phyloP scores from a whole-genome alignment of 257 asterid species.

The Ehretia macrophylla region DNA sequence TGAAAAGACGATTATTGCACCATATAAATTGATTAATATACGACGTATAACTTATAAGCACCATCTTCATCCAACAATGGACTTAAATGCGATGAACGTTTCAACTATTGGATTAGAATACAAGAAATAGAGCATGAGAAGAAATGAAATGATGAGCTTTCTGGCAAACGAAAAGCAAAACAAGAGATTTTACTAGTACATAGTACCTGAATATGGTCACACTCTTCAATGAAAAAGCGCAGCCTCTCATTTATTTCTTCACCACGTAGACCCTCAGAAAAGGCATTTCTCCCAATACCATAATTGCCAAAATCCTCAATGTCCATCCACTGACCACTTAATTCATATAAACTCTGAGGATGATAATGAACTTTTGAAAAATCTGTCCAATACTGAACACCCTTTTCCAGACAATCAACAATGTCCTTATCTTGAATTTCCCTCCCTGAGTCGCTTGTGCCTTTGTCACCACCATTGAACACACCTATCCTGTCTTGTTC shows the following conservation, averaged over 20 bases:
- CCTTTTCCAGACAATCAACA: conserved; percentile 67
- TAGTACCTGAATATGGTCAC: conserved; percentile 88
- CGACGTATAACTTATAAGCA: too few relatives aligned
- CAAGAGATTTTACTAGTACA: conserved; percentile 2
- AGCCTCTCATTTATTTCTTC: conserved; percentile 87
- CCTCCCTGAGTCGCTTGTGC: conserved; percentile 24
- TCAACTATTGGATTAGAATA: not conserved
- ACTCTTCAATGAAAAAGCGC: conserved; percentile 90
- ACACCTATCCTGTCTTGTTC: conserved; percentile 30
- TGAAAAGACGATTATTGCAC: not conserved
- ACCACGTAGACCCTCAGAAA: conserved; percentile 43
- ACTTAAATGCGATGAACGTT: too few relatives aligned
- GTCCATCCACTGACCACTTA: conserved; percentile 68
- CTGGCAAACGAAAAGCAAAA: conserved; percentile 7
- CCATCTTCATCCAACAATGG: too few relatives aligned
- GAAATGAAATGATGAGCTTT: not conserved
- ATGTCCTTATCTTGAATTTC: conserved; percentile 74
- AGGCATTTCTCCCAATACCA: conserved; percentile 77
- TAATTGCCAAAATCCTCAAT: conserved; percentile 53
- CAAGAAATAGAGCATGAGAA: not conserved
- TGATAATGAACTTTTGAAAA: conserved; percentile 91
- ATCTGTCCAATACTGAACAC: conserved; percentile 89
- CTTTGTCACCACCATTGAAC: conserved; percentile 23
- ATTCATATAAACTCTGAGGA: conserved; percentile 83
- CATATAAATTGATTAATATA: not conserved